A percentile compares a stretch with the other conserved stretches of the same genome.
Evolutionary conservation across 371 early-diverging fungal genomes (phyloP).

Genomic region (Mortierella polycephala): DNA sequence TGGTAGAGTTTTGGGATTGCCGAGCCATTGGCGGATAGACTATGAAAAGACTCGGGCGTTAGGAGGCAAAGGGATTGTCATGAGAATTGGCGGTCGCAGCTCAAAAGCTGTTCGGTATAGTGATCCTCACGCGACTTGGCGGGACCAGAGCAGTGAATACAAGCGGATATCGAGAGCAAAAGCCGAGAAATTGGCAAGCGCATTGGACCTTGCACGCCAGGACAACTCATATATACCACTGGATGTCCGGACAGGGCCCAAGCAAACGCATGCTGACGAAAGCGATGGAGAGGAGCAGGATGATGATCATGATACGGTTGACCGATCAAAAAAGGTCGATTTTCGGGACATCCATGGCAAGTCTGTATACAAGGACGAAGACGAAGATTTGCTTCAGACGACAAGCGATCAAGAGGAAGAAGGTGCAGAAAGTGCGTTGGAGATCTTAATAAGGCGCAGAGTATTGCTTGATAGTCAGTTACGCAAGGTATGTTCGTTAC

Average conservation of each 20-base stretch:
- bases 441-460: constrained; percentile 27
- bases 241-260: constrained; percentile 20
- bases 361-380: constrained; percentile 42
- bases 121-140: constrained; percentile 31
- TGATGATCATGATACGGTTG: background rate
- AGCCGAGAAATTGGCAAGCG: constrained; percentile 26
- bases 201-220: constrained; percentile 6
- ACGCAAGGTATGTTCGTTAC: constrained; percentile 28
- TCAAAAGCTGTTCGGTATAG: constrained; percentile 21
- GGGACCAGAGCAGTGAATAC: constrained; percentile 24
- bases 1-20: constrained; percentile 56
- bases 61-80: constrained; percentile 29
- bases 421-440: constrained; percentile 38
- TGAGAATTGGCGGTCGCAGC: constrained; percentile 23
- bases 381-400: constrained; percentile 41
- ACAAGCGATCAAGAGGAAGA: constrained; percentile 42
- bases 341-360: constrained; percentile 49
- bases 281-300: constrained; percentile 3
- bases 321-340: constrained; percentile 15
- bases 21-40: constrained; percentile 42
- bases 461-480: constrained; percentile 41
- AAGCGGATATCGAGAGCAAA: constrained; percentile 41
- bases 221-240: constrained; percentile 33
- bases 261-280: background rate
- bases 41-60: constrained; percentile 28